These are phyloP conservation scores for Fusarium sp. DNA, from an alignment of 2,329 filamentous ascomycete genomes.

Conservation along the genomic window DNA sequence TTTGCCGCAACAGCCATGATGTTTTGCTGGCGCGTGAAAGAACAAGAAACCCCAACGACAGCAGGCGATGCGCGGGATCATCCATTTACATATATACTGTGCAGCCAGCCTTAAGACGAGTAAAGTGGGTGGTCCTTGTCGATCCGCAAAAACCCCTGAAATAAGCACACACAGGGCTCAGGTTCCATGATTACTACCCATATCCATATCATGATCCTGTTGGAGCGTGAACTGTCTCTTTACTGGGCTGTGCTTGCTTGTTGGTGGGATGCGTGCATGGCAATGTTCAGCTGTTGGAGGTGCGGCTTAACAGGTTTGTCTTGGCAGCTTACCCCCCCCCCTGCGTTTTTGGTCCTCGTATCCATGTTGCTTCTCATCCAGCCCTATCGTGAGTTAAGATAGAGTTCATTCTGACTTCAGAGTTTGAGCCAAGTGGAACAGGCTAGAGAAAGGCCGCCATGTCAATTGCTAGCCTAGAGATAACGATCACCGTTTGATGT, in stretches of 20 bases:
- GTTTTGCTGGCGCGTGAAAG: not conserved
- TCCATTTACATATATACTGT: not conserved
- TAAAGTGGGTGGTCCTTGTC: conserved; percentile 9
- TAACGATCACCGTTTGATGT: too few relatives aligned
- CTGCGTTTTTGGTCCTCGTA: not conserved
- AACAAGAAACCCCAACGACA: not conserved
- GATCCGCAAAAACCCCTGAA: conserved; percentile 14
- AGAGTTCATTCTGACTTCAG: conserved; percentile 1
- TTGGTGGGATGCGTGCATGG: not conserved
- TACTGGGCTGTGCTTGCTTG: not conserved
- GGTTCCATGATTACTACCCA: not conserved
- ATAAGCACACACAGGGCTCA: not conserved
- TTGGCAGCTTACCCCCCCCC: too few relatives aligned
- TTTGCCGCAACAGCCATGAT: conserved; percentile 29
- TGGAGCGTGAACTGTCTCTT: not conserved
- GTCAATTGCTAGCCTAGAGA: too few relatives aligned
- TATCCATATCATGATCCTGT: not conserved
- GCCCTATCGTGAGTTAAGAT: conserved; percentile 1
- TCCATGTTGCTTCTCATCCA: not conserved
- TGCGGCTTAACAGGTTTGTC: not conserved
- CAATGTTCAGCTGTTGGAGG: not conserved
- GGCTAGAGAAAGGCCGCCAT: not conserved
- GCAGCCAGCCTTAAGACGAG: not conserved
- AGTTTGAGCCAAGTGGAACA: not conserved
- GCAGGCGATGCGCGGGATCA: not conserved